Evolutionary conservation across 2,329 filamentous ascomycete genomes (phyloP), one percentile per base, ranked within the genome.

Genomic region (Neopestalotiopsis rosae): DNA sequence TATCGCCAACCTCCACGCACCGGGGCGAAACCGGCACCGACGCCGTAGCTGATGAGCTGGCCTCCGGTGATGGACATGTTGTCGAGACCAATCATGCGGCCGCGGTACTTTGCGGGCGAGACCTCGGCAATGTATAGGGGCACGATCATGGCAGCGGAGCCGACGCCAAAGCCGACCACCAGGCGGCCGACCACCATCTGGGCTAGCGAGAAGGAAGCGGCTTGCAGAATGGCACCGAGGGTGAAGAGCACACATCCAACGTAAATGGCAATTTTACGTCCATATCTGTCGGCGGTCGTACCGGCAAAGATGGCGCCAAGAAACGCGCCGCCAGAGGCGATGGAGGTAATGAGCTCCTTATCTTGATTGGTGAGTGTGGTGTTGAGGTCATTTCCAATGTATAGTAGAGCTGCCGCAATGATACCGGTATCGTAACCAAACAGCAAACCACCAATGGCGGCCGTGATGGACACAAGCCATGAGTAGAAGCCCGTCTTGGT

Each of bases 121-220:
- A 74, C 71, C 40, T 74, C 72, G 17, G 72, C 71, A 38, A 74
- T 70, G 67, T 74, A 74, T 2, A 74, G 57, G 1, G 71, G 72
- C 4, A 84, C 75, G 4, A 85, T 80, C 83, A 87, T 86, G n/a
- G 82, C 81, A 5, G 83, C 84, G 1, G 79, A 81, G 0, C 83
- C 82, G n/a, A 85, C 83, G 57, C 85, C 84, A 9, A 87, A 78
- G 3, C 85, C 85, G 52, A 87, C 80, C 1, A 88, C 72, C 2
- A 86, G 75, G 7, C 83, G 79, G 7, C 83, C 83, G 6, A 84
- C 79, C 2, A 78, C 75, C 79, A 85, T 83, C 68, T 85, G 82
- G 0, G 78, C 77, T 17, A 85, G 73, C 12, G 77, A 77, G 72
- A 78, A 82, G 9, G 80, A 69, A 2, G 79, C 70, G 2, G 74